Evolutionary conservation across 1,139 yeast species (phyloP), one percentile per base, ranked within the genome.

Genomic region (Yamadazyma atmosphaerica): DNA sequence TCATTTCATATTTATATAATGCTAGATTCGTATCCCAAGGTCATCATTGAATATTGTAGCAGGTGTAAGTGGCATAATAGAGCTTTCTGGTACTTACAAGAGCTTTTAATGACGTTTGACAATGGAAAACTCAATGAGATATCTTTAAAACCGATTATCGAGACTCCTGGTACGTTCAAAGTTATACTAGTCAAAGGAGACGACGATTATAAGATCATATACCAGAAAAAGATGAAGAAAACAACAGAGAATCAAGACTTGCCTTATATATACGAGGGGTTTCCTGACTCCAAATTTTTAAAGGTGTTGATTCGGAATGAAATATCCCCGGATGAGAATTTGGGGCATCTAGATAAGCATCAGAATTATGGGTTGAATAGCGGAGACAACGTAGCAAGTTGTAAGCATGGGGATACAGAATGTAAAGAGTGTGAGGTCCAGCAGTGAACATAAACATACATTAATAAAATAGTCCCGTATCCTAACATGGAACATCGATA

Each of bases 41-140:
- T 70, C 7, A 50, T 60, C 4, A 71, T 72, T 12, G 68, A 63
- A 43, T 72, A 62, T 49, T 72, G 77, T 39, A 60, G 67, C 40
- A 61, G 61, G 45, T 72, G 77, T 51, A 72, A 72, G 47, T 72
- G 77, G 77, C 75, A 70, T 38, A 65, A 68, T 43, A 52, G 77
- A 9, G 77, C 76, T 3, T 57, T 70, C 2, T 72, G 77, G 77
- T 72, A 72, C 43, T 41, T 67, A 24, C 74, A 67, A 42, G 77
- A 72, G 44, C 49, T 72, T 1, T 51, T 72, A 4, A 74, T 68
- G 52, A 72, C 77, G 0, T 72, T 72, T 46, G 65, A 65, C 13
- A 14, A 26, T 30, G 67, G 63, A 6, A 58, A 57, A 13, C 55
- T 69, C n/a, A 49, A 60, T 13, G 75, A 70, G 29, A 55, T 72